Base-by-base conservation (phyloP, 768 basidiomycete genomes). In the Pholiota conissans region DNA sequence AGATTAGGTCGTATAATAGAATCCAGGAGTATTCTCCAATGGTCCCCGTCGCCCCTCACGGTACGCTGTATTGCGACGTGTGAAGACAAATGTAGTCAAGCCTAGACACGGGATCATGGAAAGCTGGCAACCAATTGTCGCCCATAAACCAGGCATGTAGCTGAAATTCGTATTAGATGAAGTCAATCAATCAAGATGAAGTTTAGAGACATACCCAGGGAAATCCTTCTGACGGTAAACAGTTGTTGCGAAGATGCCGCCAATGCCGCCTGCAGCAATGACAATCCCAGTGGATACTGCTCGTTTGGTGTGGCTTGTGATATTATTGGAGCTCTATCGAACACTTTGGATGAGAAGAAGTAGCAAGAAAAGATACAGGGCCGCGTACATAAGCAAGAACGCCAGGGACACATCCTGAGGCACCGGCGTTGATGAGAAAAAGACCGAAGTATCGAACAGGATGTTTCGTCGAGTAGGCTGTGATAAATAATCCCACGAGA, bases 221-320 rank as follows among this genome's bases (percentile, higher is more conserved):
- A 68, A 70, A 50, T 78, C 74, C 49, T 73, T 35, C 52, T 76
- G 68, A 9, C 74, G 72, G 60, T 69, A 76, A 54, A 74, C 73
- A 16, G 70, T 73, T 2, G 74, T 32, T 32, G 7, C 30, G 30
- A 32, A 32, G 30, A n/a, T 32, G 30, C 30, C 13, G 27, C 74
- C 74, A 32, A 77, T 62, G 20, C 75, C 75, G 16, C 73, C 76
- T 40, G 73, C 70, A 4, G 69, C 63, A 28, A 74, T 67, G 42
- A 73, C 72, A 11, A 70, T 55, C 0, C 71, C 74, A 11, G 72
- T 75, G 2, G 71, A 70, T 6, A 78, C 72, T 10, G 75, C 65
- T 11, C 76, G 74, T 66, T 77, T 76, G 37, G 65, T 69, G 52
- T 77, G 73, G 5, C 70, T 67, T 0, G 70, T 69, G 16, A 75